These are phyloP conservation scores for Eutypella sp. DNA, from an alignment of 2,329 filamentous ascomycete species.

Conservation along the genomic window DNA sequence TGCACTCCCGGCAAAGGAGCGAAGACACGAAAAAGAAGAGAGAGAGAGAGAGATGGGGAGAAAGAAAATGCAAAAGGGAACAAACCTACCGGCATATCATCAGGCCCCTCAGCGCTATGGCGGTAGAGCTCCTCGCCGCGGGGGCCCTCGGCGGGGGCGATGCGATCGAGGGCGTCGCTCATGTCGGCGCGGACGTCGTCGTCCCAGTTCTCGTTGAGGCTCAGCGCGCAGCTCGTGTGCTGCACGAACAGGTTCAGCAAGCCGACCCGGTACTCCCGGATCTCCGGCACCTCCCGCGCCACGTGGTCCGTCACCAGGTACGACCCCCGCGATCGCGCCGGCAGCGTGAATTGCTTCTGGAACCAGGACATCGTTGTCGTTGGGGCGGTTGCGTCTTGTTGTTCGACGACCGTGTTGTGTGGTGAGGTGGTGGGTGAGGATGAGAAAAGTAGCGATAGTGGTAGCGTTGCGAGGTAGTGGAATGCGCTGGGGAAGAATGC, in stretches of 20 bases:
- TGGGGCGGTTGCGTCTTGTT: constrained; percentile 8
- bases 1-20: no score
- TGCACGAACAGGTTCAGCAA: constrained; percentile 88
- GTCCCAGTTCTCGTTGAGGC: constrained; percentile 89
- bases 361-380: constrained; percentile 64
- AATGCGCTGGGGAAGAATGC: constrained; percentile 50
- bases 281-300: constrained; percentile 66
- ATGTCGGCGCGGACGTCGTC: constrained; percentile 84
- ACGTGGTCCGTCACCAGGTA: constrained; percentile 86
- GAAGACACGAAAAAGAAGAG: no score
- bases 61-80: not conserved
- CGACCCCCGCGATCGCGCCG: constrained; percentile 70
- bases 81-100: constrained; percentile 81
- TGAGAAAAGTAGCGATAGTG: constrained; percentile 35
- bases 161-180: constrained; percentile 86
- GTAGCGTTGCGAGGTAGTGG: constrained; percentile 46
- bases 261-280: constrained; percentile 77
- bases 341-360: constrained; percentile 81
- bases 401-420: constrained; percentile 2
- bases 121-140: constrained; percentile 72
- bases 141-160: constrained; percentile 73
- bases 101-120: constrained; percentile 79
- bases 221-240: constrained; percentile 88
- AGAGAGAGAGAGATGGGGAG: not conserved
- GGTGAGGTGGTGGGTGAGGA: constrained; percentile 12